Conservation (phyloP, 192 early-diverging fungal genomes). For the Lobulomyces angularis region DNA sequence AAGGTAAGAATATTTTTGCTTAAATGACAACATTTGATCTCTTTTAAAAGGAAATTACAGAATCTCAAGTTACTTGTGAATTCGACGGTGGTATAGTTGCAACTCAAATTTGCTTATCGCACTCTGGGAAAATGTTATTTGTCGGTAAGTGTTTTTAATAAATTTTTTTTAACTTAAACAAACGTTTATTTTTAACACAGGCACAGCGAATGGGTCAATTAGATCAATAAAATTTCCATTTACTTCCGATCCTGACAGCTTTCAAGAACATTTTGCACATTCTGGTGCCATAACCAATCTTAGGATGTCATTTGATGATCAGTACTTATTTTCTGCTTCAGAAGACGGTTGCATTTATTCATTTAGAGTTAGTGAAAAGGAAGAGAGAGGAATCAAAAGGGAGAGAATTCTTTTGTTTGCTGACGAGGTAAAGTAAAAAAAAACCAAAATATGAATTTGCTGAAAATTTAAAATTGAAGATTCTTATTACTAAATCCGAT, state of each 20-base stretch:
- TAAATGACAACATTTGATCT: neutral
- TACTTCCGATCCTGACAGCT: conserved; percentile 18
- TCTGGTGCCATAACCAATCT: conserved; percentile 25
- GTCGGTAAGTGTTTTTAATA: conserved; percentile 20
- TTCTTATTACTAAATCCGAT: conserved; percentile 43
- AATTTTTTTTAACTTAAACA: conserved; percentile 5
- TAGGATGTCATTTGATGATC: conserved; percentile 32
- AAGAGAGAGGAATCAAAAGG: conserved; percentile 16
- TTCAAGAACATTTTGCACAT: conserved; percentile 42
- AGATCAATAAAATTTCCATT: conserved; percentile 38
- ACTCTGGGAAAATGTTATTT: conserved; percentile 45
- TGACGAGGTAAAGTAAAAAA: conserved; percentile 30
- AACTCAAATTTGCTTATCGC: conserved; percentile 38
- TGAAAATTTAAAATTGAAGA: conserved; percentile 12
- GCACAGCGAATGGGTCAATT: conserved; percentile 27
- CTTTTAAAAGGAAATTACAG: conserved; percentile 33
- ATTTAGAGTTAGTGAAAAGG: conserved; percentile 31
- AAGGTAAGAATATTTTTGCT: conserved; percentile 18
- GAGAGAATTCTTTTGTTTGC: conserved; percentile 19
- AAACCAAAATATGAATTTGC: neutral
- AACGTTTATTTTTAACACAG: conserved; percentile 6
- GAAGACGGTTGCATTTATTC: conserved; percentile 39
- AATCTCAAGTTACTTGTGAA: conserved; percentile 33
- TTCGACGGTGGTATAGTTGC: conserved; percentile 21
- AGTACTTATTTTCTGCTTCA: conserved; percentile 28